Percentiles rank a stretch among this genome's conserved stretches.
Conservation (phyloP, 805 yeast genomes). For the Lipomyces kockii region DNA sequence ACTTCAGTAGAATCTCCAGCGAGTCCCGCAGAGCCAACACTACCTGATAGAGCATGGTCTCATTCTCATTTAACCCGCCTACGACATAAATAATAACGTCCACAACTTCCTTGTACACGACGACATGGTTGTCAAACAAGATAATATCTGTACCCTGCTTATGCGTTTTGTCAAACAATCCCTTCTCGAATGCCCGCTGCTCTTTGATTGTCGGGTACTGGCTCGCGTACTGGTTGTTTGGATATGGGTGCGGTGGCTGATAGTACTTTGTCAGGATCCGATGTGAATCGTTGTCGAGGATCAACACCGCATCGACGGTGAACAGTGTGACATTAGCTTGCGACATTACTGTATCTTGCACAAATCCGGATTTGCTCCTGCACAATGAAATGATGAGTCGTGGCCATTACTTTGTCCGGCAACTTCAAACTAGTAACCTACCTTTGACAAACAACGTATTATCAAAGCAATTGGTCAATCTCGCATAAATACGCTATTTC, state of each 20-base stretch:
- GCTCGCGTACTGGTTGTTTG: conserved; percentile 39
- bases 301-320: conserved; percentile 76
- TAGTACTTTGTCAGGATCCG: conserved; percentile 87
- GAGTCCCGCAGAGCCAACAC: conserved; percentile 81
- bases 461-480: neutral
- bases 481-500: neutral
- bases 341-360: conserved; percentile 13
- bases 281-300: conserved; percentile 80
- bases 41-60: conserved; percentile 73
- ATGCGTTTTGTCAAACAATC: conserved; percentile 73
- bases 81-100: conserved; percentile 75
- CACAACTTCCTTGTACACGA: conserved; percentile 83
- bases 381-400: neutral
- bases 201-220: conserved; percentile 56
- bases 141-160: conserved; percentile 81
- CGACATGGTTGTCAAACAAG: conserved; percentile 74
- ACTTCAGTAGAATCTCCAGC: conserved; percentile 71
- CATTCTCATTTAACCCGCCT: conserved; percentile 83
- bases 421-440: neutral
- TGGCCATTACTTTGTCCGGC: neutral
- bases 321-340: conserved; percentile 54
- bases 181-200: conserved; percentile 77
- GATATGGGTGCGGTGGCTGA: conserved; percentile 59
- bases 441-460: neutral
- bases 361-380: neutral